Conservation (phyloP, 2,329 filamentous ascomycete species). For the Hysterium pulicare region DNA sequence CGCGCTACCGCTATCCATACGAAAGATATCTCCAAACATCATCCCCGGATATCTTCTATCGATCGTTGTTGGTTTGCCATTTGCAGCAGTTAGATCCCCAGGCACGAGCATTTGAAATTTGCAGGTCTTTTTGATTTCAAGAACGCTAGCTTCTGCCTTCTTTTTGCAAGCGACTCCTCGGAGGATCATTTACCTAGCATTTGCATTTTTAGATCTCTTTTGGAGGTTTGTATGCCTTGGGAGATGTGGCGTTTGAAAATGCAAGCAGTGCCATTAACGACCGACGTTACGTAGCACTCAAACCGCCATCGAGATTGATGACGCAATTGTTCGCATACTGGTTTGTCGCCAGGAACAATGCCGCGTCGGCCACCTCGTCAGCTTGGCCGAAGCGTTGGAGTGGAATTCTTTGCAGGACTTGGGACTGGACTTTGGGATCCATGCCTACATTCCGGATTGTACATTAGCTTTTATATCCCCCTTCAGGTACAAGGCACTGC, state of each 20-base stretch:
- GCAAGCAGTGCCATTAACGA: background rate
- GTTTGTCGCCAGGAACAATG: slow-evolving; percentile 72
- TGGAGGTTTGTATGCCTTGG: background rate
- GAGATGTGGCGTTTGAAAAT: background rate
- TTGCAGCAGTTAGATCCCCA: no score
- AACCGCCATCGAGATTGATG: slow-evolving; percentile 79
- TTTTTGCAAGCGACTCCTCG: no score
- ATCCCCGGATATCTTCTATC: background rate
- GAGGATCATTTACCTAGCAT: no score
- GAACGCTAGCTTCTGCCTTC: no score
- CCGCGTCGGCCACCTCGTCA: slow-evolving; percentile 77
- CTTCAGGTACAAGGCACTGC: no score
- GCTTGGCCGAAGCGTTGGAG: slow-evolving; percentile 62
- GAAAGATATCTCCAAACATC: background rate
- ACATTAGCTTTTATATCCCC: slow-evolving; percentile 9
- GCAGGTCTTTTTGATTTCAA: no score
- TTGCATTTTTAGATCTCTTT: background rate
- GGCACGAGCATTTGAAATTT: no score
- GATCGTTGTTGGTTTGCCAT: no score
- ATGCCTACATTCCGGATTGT: slow-evolving; percentile 39
- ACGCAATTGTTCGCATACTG: slow-evolving; percentile 83
- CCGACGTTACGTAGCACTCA: slow-evolving; percentile 56
- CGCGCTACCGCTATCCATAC: background rate
- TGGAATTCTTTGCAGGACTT: slow-evolving; percentile 56
- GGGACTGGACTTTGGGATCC: slow-evolving; percentile 32